Conservation (phyloP, 345 rosid species). For the Isatis tinctoria region DNA sequence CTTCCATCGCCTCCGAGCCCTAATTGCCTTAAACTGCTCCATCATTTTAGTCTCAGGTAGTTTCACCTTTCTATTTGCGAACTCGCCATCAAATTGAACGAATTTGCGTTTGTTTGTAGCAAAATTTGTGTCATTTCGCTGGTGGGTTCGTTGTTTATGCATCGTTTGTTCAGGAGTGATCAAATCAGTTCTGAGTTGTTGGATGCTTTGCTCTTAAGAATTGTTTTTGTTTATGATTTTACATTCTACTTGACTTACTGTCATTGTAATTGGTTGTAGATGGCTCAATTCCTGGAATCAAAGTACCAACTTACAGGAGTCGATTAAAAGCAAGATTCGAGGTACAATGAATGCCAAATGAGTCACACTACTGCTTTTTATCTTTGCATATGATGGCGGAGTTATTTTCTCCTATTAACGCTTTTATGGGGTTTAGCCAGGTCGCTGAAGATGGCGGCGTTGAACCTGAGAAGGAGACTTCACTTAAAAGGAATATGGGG, state of each 20-base stretch:
- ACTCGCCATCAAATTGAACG: not conserved
- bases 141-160: not conserved
- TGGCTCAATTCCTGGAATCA: slow-evolving; percentile 92
- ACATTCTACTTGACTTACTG: not conserved
- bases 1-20: slow-evolving; percentile 89
- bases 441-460: slow-evolving; percentile 38
- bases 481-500: slow-evolving; percentile 82
- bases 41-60: slow-evolving; percentile 71
- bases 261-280: slow-evolving; percentile 35
- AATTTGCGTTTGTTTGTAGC: not conserved
- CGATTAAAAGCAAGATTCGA: slow-evolving; percentile 59
- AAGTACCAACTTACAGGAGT: slow-evolving; percentile 68
- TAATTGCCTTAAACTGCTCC: slow-evolving; percentile 81
- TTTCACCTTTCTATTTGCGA: not conserved
- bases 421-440: slow-evolving; percentile 35
- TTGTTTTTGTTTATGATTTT: not conserved
- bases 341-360: slow-evolving; percentile 24
- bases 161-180: not conserved
- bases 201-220: not conserved
- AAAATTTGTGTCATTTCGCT: not conserved
- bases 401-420: not conserved
- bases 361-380: not conserved
- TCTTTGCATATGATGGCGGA: not conserved
- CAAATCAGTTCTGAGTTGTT: not conserved
- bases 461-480: slow-evolving; percentile 39